Conservation (phyloP, 2,329 filamentous ascomycete species). For the Piedraia hortae region DNA sequence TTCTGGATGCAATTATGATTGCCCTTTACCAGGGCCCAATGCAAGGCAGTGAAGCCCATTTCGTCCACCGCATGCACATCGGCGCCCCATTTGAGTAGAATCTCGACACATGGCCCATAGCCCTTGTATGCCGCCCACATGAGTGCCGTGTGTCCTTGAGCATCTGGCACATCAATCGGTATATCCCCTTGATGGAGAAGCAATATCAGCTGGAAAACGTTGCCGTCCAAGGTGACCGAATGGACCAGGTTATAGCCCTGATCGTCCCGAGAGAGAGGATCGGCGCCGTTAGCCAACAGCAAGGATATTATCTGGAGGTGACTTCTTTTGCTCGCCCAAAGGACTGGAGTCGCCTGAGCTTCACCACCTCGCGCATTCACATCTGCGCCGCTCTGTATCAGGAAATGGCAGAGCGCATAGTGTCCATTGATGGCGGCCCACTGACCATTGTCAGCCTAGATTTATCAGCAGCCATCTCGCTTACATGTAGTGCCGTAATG, state of each 20-base stretch:
- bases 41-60: constrained; percentile 75
- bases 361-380: constrained; percentile 92
- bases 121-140: constrained; percentile 99
- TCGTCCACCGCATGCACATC: constrained; percentile 78
- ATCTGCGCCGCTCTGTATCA: constrained; percentile 62
- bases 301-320: constrained; percentile 93
- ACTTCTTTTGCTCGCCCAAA: constrained; percentile 91
- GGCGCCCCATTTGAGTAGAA: constrained; percentile 84
- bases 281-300: constrained; percentile 69
- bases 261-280: constrained; percentile 71
- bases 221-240: constrained; percentile 89
- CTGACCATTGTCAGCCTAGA: constrained; percentile 21
- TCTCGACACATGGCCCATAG: constrained; percentile 68
- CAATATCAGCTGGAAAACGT: constrained; percentile 66
- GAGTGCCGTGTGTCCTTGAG: constrained; percentile 70
- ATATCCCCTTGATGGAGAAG: constrained; percentile 75
- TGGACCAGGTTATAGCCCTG: constrained; percentile 97
- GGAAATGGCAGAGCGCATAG: constrained; percentile 86
- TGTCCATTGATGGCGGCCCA: constrained; percentile 99
- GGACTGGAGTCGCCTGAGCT: constrained; percentile 71
- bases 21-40: constrained; percentile 91
- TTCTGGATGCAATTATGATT: constrained; percentile 74
- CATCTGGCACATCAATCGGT: constrained; percentile 70
- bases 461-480: constrained; percentile 3
- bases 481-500: constrained; percentile 83